These are phyloP conservation scores for Annulohypoxylon maeteangense DNA, from an alignment of 495 filamentous ascomycete genomes.

Conservation along the genomic window DNA sequence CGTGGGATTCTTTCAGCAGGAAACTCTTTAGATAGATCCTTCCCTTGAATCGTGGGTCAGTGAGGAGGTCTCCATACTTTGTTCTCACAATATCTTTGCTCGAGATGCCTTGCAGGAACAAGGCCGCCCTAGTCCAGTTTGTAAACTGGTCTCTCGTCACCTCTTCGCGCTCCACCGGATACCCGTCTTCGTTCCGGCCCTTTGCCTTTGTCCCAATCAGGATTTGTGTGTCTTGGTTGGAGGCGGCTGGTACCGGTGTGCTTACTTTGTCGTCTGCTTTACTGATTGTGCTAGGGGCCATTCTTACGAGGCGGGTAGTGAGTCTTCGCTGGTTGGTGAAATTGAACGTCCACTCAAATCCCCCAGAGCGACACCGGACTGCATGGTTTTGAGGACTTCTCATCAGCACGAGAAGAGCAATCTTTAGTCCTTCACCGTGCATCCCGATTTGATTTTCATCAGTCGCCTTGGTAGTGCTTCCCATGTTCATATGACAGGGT, in stretches of 20 bases:
- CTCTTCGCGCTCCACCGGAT: not conserved
- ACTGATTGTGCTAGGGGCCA: not conserved
- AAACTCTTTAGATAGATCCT: constrained; percentile 28
- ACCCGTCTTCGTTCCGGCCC: constrained; percentile 27
- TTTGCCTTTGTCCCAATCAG: not conserved
- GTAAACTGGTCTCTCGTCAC: constrained; percentile 17
- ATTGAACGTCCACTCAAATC: constrained; percentile 36
- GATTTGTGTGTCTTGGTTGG: constrained; percentile 10
- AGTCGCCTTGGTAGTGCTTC: constrained; percentile 28
- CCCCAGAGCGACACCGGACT: constrained; percentile 34
- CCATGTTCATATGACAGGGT: constrained; percentile 34
- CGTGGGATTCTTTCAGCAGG: constrained; percentile 8
- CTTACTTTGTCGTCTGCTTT: not conserved
- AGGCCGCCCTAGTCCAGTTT: constrained; percentile 25
- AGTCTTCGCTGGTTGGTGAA: constrained; percentile 30
- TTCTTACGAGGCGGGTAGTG: not conserved
- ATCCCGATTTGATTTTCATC: constrained; percentile 29
- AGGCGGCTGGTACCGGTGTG: no score
- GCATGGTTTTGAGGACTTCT: constrained; percentile 30
- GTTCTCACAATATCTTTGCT: constrained; percentile 5
- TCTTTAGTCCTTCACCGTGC: constrained; percentile 43
- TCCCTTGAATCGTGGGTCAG: constrained; percentile 9
- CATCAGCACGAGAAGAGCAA: constrained; percentile 38
- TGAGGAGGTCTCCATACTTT: constrained; percentile 18
- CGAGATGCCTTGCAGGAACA: constrained; percentile 21